Conservation (phyloP, 768 basidiomycete species). For the Termitomyces heimii region DNA sequence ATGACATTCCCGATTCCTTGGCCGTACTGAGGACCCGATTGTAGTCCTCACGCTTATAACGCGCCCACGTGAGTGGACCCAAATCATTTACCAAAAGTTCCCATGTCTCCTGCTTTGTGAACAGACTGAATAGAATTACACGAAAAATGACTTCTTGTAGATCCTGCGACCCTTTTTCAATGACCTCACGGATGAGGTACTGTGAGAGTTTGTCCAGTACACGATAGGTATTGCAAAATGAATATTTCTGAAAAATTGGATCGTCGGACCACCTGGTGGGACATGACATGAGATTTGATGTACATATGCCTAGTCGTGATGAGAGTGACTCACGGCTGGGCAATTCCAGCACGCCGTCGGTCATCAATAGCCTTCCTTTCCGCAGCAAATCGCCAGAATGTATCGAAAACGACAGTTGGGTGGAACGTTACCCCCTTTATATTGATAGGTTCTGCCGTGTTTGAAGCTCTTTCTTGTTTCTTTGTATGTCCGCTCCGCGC, state of each 20-base stretch:
- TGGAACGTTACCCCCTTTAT: slow-evolving; percentile 32
- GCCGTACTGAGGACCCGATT: slow-evolving; percentile 41
- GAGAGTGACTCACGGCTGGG: slow-evolving; percentile 39
- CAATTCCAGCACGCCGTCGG: slow-evolving; percentile 40
- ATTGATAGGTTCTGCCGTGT: slow-evolving; percentile 17
- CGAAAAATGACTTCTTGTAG: slow-evolving; percentile 65
- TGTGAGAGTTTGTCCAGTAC: slow-evolving; percentile 68
- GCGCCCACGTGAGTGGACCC: slow-evolving; percentile 55
- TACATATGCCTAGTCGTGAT: neutral
- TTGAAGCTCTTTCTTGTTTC: neutral
- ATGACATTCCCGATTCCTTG: slow-evolving; percentile 27
- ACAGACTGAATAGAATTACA: slow-evolving; percentile 63
- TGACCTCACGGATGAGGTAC: slow-evolving; percentile 62
- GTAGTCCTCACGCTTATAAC: slow-evolving; percentile 50
- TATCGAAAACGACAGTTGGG: slow-evolving; percentile 52
- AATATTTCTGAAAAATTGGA: slow-evolving; percentile 43
- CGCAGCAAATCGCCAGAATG: slow-evolving; percentile 52
- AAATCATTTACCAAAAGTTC: slow-evolving; percentile 47
- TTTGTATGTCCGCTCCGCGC: neutral
- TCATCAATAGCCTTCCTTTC: slow-evolving; percentile 56
- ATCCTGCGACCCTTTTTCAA: slow-evolving; percentile 58
- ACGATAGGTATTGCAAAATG: slow-evolving; percentile 73
- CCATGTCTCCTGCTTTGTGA: slow-evolving; percentile 71
- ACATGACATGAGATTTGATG: slow-evolving; percentile 6
- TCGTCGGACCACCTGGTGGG: slow-evolving; percentile 62